These are phyloP conservation scores for Dipteronia sinensis DNA, from an alignment of 345 rosid genomes.

Conservation along the genomic window DNA sequence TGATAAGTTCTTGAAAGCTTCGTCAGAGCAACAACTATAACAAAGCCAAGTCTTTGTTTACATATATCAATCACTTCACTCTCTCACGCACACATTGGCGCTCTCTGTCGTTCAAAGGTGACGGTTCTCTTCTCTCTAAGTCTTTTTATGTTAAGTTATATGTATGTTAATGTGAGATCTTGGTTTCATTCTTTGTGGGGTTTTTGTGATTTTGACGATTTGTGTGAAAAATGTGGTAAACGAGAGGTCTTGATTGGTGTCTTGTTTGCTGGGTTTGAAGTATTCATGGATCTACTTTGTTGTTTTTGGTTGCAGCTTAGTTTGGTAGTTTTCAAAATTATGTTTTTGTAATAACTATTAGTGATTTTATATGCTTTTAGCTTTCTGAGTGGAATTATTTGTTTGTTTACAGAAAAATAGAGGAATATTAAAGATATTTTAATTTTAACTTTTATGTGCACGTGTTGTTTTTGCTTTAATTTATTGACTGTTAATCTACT, in stretches of 20 bases:
- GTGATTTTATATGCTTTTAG: neutral
- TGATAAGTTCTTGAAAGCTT: conserved; percentile 1
- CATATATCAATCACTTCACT: conserved; percentile 4
- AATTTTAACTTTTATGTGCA: neutral
- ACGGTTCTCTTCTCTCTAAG: conserved; percentile 6
- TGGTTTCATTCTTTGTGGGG: neutral
- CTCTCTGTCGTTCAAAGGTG: conserved; percentile 28
- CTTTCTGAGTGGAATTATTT: neutral
- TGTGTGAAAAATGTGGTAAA: conserved; percentile 8
- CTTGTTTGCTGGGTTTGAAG: neutral
- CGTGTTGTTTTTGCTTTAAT: conserved; percentile 2
- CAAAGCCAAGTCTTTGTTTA: neutral
- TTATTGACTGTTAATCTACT: neutral
- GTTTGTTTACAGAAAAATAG: neutral
- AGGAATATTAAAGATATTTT: neutral
- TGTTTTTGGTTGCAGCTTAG: conserved; percentile 1
- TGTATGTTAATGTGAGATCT: neutral
- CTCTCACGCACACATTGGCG: conserved; percentile 27
- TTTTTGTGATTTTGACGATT: conserved; percentile 15
- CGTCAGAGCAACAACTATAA: neutral
- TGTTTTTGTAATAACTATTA: neutral
- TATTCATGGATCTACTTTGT: neutral
- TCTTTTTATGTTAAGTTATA: conserved; percentile 1
- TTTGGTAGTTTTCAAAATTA: conserved; percentile 11
- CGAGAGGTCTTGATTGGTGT: conserved; percentile 7